A percentile compares a stretch with the other conserved stretches of the same genome.
Evolutionary conservation across 495 filamentous ascomycete species (phyloP).

Genomic region (Penicillium mononematosum): DNA sequence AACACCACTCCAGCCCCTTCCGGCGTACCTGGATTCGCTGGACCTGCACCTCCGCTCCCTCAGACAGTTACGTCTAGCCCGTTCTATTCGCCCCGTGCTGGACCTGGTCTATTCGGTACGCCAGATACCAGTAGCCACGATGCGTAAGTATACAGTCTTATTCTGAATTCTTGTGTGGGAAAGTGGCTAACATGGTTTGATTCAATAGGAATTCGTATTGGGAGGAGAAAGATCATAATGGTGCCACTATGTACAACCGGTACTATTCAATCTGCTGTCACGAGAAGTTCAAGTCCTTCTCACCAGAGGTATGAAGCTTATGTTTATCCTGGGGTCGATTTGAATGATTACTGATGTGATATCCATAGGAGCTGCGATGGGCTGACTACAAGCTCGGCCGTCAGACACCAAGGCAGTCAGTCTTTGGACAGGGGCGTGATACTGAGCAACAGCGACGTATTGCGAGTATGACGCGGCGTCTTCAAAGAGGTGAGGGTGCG

Average conservation of each 20-base stretch:
- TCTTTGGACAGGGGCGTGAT: too few species aligned
- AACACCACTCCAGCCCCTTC: neutral
- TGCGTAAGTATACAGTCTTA: neutral
- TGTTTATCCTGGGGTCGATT: too few species aligned
- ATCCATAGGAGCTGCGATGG: constrained; percentile 1
- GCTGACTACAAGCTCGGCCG: neutral
- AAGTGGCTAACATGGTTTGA: neutral
- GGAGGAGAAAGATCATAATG: neutral
- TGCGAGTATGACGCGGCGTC: too few species aligned
- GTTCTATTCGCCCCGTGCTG: neutral
- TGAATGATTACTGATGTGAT: neutral
- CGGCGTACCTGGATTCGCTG: neutral
- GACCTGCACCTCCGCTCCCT: neutral
- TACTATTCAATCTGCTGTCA: neutral
- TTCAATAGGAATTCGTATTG: neutral
- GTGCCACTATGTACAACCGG: neutral
- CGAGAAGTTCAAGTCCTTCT: neutral
- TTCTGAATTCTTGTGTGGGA: neutral
- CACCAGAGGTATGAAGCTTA: neutral
- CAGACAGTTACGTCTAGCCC: neutral
- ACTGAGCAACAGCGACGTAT: too few species aligned
- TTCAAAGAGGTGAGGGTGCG: too few species aligned
- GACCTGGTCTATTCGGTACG: neutral
- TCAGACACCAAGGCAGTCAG: neutral
- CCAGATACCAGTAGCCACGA: neutral